Evolutionary conservation across 139 green algal species (phyloP).

Genomic region (Volvox reticuliferus): DNA sequence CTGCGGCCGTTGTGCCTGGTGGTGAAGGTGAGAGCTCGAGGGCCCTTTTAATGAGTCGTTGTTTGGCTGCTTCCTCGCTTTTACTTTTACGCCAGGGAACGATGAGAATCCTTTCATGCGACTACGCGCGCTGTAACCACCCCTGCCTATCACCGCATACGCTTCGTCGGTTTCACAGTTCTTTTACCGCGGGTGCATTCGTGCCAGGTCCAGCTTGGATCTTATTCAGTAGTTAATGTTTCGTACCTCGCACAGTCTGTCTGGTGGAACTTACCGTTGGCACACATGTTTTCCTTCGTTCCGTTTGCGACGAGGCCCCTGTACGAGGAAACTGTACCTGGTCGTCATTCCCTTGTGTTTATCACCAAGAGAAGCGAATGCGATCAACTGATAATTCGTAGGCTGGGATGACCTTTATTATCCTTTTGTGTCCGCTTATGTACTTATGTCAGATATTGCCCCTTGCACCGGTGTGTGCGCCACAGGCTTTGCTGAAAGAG

Average conservation of each 20-base stretch:
- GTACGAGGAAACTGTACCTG: too few species aligned
- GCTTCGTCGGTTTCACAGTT: too few species aligned
- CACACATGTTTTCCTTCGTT: too few species aligned
- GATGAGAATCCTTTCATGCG: neutral
- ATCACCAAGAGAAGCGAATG: neutral
- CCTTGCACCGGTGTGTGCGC: neutral
- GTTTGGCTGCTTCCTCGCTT: neutral
- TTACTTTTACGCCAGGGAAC: neutral
- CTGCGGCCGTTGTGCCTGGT: conserved; percentile 63
- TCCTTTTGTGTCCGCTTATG: neutral
- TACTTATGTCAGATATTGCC: too few species aligned
- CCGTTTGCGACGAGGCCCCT: too few species aligned
- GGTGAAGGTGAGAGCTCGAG: conserved; percentile 49
- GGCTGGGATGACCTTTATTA: too few species aligned
- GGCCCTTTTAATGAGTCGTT: neutral
- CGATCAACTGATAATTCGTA: neutral
- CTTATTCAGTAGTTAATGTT: too few species aligned
- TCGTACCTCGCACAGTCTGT: too few species aligned
- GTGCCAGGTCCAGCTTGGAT: too few species aligned
- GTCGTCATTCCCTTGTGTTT: neutral
- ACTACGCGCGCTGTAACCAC: neutral
- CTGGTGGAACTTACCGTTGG: too few species aligned
- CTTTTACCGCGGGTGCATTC: too few species aligned
- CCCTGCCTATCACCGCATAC: neutral
- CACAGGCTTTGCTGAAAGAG: conserved; percentile 52